Base-by-base conservation (phyloP, 345 rosid species). In the Ricinus communis region DNA sequence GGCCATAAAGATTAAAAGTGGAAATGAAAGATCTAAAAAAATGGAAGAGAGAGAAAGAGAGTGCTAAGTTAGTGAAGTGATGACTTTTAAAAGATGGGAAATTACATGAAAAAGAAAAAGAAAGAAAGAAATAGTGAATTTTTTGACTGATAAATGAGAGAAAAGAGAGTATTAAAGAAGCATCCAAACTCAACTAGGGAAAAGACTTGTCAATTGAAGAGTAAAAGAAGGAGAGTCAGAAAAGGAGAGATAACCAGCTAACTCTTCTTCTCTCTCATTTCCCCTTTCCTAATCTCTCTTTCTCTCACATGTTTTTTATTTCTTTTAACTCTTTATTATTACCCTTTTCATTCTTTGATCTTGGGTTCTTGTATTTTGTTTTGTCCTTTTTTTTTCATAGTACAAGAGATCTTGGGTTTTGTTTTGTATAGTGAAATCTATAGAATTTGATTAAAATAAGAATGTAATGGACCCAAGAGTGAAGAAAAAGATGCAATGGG, bases 211-310 rank as follows among this genome's bases (percentile, higher is more conserved):
- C 73, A n/a, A 5, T 14, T 11, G 18, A 3, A 11, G 70, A 75
- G 74, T 19, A 56, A 63, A 75, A 9, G 31, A 43, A 75, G 74
- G 74, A 55, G 74, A 55, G 65, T 25, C 12, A 62, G 10, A 68
- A 24, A 8, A 43, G 63, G 72, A 61, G 68, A 56, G 36, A 66
- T n/a, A 62, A 27, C 50, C 66, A 66, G 67, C 67, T 25, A 57
- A 22, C 31, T 31, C 31, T 47, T 43, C 50, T 7, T 69, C 7
- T 58, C 40, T 14, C 25, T 27, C 13, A 15, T 1, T 27, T 18
- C 22, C 19, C 13, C 22, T 18, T 60, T 5, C 8, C 43, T 38
- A 38, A 43, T 24, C 30, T 25, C 56, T 65, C 15, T 15, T 8
- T 27, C 18, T 63, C n/a, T 15, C 28, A 10, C 28, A 9, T 38